Evolutionary conservation across 345 rosid genomes (phyloP).

Genomic region (Heritiera fomes): DNA sequence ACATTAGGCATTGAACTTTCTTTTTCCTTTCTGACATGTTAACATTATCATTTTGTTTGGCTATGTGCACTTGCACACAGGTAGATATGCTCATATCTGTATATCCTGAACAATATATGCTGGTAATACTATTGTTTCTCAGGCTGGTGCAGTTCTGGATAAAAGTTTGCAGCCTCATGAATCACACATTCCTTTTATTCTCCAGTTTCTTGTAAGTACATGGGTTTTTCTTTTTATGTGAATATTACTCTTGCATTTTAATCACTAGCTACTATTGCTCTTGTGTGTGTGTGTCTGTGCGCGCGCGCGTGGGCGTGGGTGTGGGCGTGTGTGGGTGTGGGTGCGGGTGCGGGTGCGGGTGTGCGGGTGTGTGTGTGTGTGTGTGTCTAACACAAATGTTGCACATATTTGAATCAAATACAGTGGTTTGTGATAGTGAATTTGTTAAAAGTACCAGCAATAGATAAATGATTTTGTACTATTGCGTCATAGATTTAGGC

Average conservation of each 20-base stretch:
- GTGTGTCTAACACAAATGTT: not conserved
- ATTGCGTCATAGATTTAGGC: constrained; percentile 7
- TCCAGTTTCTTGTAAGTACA: constrained; percentile 79
- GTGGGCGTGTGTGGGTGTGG: too few species aligned
- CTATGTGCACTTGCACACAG: not conserved
- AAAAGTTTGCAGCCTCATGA: constrained; percentile 88
- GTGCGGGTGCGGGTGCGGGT: too few species aligned
- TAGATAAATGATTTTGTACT: not conserved
- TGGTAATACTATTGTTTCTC: constrained; percentile 18
- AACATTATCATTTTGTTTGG: not conserved
- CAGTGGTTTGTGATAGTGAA: not conserved
- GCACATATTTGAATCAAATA: not conserved
- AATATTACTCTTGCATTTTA: not conserved
- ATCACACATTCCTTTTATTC: constrained; percentile 88
- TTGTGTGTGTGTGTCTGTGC: too few species aligned
- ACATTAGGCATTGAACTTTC: not conserved
- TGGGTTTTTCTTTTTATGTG: not conserved
- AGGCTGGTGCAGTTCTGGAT: constrained; percentile 79
- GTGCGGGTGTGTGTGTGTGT: too few species aligned
- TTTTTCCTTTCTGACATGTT: not conserved
- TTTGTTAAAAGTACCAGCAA: constrained; percentile 7
- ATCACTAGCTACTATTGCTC: not conserved
- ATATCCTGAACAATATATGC: not conserved
- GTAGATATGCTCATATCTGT: not conserved
- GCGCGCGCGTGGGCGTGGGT: too few species aligned